A percentile compares a stretch with the other conserved stretches of the same genome.
These are phyloP conservation scores for Elsinoe ampelina DNA, from an alignment of 2,329 filamentous ascomycete species.

Conservation along the genomic window DNA sequence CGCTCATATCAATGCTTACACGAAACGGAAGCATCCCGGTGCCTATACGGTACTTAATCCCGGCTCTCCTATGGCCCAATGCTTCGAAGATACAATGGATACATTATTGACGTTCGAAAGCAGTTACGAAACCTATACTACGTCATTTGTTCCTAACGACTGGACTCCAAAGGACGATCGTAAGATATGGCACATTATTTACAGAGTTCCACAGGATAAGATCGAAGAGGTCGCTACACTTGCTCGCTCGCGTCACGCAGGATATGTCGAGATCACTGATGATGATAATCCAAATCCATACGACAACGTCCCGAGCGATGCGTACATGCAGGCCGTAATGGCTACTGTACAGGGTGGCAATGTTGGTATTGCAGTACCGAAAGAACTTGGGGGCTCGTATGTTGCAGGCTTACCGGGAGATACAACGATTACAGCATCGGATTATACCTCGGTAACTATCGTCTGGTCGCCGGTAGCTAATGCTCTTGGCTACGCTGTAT, in stretches of 20 bases:
- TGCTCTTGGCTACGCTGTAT: not conserved
- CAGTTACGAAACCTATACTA: not conserved
- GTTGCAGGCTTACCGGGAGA: not conserved
- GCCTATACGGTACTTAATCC: not conserved
- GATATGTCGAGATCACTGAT: not conserved
- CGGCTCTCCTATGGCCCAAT: not conserved
- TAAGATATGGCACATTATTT: not conserved
- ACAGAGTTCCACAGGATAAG: not conserved
- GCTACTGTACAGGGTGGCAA: not conserved
- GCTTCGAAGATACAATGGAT: not conserved
- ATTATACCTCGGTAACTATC: not conserved
- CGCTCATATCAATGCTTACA: conserved; percentile 18
- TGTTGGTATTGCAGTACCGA: not conserved
- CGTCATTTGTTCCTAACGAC: not conserved
- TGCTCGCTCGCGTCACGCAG: not conserved
- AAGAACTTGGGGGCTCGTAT: not conserved
- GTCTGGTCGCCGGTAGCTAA: not conserved
- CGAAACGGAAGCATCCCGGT: not conserved
- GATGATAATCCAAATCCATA: not conserved
- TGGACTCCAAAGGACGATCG: not conserved
- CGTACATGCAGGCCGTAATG: not conserved
- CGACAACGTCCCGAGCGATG: not conserved
- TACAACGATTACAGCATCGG: not conserved
- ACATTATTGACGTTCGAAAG: not conserved
- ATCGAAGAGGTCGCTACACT: not conserved